Evolutionary conservation across 2,329 filamentous ascomycete genomes (phyloP).

Genomic region (Leptodontidium sp.): DNA sequence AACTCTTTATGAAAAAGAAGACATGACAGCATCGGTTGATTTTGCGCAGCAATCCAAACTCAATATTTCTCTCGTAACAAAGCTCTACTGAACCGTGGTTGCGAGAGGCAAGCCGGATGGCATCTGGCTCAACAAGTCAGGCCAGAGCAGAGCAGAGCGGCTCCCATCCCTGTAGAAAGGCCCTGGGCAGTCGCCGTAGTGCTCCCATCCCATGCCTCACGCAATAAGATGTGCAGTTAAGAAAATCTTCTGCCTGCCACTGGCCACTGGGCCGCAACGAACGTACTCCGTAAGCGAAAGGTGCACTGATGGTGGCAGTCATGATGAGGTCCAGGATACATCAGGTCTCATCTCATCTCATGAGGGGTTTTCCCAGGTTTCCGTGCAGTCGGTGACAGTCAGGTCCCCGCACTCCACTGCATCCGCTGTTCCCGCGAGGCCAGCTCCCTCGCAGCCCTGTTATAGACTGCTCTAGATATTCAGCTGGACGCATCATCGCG

Average conservation of each 20-base stretch:
- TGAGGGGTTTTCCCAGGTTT: constrained; percentile 14
- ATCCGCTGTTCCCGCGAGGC: constrained; percentile 14
- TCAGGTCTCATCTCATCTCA: background rate
- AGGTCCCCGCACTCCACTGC: constrained; percentile 17
- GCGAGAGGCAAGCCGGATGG: background rate
- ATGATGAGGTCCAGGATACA: background rate
- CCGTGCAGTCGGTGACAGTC: constrained; percentile 18
- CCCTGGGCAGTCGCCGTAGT: constrained; percentile 8
- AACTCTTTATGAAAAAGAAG: background rate
- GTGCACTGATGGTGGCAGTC: constrained; percentile 8
- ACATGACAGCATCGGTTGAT: background rate
- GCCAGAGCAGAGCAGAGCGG: background rate
- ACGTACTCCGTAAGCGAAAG: background rate
- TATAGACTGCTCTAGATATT: constrained; percentile 23
- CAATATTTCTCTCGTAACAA: background rate
- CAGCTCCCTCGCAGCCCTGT: constrained; percentile 16
- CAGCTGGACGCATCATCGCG: constrained; percentile 21
- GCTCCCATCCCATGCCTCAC: background rate
- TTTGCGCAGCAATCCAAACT: constrained; percentile 1
- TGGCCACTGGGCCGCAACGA: background rate
- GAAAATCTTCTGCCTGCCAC: constrained; percentile 20
- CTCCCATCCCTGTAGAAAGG: background rate
- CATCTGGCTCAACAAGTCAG: no score
- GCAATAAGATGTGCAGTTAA: constrained; percentile 26
- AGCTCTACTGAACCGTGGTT: background rate